Evolutionary conservation across 2,329 filamentous ascomycete genomes (phyloP).

Genomic region (Sclerotinia minor): DNA sequence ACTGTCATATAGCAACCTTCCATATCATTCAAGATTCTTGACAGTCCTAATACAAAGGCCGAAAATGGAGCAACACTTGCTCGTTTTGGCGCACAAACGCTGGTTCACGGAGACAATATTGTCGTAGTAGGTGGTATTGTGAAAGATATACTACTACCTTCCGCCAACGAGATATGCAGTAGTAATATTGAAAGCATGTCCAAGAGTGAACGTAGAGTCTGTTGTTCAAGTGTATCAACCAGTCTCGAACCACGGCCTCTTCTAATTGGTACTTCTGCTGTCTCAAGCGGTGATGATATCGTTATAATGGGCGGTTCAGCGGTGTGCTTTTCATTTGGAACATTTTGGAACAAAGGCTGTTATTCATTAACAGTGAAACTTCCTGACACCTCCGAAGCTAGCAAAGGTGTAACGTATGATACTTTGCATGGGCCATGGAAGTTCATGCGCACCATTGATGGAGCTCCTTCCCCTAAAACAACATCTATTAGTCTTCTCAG

Average conservation of each 20-base stretch:
- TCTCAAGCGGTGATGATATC: conserved; percentile 51
- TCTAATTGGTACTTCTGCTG: conserved; percentile 66
- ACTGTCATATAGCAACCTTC: conserved; percentile 7
- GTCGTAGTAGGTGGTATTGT: conserved; percentile 50
- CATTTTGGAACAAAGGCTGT: conserved; percentile 70
- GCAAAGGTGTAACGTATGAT: not conserved
- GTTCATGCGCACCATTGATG: conserved; percentile 32
- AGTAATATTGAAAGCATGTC: not conserved
- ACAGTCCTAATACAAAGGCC: not conserved
- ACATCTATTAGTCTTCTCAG: not conserved
- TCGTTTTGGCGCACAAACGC: conserved; percentile 49
- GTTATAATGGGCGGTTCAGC: conserved; percentile 76
- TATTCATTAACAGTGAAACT: conserved; percentile 29
- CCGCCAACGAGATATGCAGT: conserved; percentile 52
- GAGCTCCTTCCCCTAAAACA: conserved; percentile 1
- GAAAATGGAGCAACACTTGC: conserved; percentile 25
- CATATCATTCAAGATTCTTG: not conserved
- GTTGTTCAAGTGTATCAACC: not conserved
- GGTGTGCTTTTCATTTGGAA: conserved; percentile 88
- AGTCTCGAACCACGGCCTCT: conserved; percentile 56
- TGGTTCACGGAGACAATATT: conserved; percentile 39
- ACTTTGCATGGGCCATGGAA: conserved; percentile 28
- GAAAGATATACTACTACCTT: conserved; percentile 46
- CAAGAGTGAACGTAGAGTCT: not conserved
- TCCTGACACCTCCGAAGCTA: not conserved